phyloP scores from a whole-genome alignment of 2,329 filamentous ascomycete species.

The Rutstroemia sp. region DNA sequence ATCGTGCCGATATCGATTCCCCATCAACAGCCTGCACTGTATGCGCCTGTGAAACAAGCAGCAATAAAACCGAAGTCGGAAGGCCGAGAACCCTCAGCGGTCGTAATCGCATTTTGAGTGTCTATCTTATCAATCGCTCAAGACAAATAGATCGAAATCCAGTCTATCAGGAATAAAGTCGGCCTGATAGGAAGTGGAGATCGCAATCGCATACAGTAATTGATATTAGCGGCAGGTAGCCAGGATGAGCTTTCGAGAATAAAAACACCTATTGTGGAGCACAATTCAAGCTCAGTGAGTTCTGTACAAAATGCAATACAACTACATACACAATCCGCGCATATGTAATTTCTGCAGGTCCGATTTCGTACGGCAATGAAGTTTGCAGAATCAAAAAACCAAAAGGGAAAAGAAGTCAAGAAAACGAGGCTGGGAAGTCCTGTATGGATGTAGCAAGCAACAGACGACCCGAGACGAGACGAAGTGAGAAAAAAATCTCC shows the following conservation, averaged over 20 bases:
- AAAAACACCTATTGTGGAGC: too few species aligned
- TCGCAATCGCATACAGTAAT: too few species aligned
- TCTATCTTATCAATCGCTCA: background rate
- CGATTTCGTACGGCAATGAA: background rate
- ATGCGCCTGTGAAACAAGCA: slow-evolving; percentile 34
- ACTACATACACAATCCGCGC: too few species aligned
- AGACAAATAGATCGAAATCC: background rate
- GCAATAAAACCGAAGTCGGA: slow-evolving; percentile 39
- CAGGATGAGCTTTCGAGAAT: too few species aligned
- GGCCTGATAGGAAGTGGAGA: too few species aligned
- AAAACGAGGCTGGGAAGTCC: too few species aligned
- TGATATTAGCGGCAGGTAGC: too few species aligned
- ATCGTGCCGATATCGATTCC: slow-evolving; percentile 26
- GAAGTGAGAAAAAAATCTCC: background rate
- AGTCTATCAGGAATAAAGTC: too few species aligned
- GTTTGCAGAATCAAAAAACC: background rate
- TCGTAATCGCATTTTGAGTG: slow-evolving; percentile 33
- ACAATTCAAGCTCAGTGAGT: too few species aligned
- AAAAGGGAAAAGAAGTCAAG: background rate
- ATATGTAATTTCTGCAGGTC: too few species aligned
- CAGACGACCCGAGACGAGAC: background rate
- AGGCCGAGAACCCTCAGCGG: slow-evolving; percentile 31
- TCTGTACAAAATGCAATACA: too few species aligned
- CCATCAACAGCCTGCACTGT: slow-evolving; percentile 28
- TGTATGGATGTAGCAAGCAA: too few species aligned